phyloP scores from a whole-genome alignment of 805 yeast species.

The Clavispora santaluciae region DNA sequence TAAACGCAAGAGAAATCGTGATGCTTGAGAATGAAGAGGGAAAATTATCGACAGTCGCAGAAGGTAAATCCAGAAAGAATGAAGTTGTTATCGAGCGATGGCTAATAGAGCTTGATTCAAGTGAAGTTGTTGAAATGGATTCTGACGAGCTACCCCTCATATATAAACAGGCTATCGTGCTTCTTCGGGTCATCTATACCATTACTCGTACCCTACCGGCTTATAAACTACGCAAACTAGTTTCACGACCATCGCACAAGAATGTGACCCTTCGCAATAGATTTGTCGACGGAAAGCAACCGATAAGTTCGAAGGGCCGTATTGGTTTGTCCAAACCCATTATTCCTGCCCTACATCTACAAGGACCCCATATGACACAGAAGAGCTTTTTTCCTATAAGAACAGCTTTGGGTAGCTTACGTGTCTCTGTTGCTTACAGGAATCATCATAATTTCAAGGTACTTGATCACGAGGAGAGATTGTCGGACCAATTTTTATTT shows the following conservation, averaged over 20 bases:
- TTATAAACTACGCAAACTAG: conserved; percentile 46
- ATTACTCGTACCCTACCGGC: conserved; percentile 67
- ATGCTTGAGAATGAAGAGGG: conserved; percentile 53
- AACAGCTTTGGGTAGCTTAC: conserved; percentile 70
- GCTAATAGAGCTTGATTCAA: conserved; percentile 74
- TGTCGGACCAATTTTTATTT: conserved; percentile 52
- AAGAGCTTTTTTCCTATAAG: conserved; percentile 64
- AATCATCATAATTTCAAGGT: conserved; percentile 63
- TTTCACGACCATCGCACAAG: conserved; percentile 16
- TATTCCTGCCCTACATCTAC: conserved; percentile 36
- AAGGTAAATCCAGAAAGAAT: conserved; percentile 53
- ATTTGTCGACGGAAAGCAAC: conserved; percentile 69
- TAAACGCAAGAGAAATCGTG: conserved; percentile 54
- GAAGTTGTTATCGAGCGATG: conserved; percentile 95
- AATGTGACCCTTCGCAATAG: conserved; percentile 51
- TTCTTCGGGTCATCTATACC: conserved; percentile 71
- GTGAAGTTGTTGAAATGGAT: conserved; percentile 29
- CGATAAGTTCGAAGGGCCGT: conserved; percentile 77
- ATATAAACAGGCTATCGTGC: conserved; percentile 67
- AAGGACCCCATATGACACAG: conserved; percentile 52
- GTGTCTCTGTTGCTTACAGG: conserved; percentile 76
- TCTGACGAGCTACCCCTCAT: conserved; percentile 58
- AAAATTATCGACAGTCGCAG: conserved; percentile 52
- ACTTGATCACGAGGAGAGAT: conserved; percentile 59
- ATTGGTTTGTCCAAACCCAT: conserved; percentile 75